These are phyloP conservation scores for Flaveria trinervia DNA, from an alignment of 129 eudicot genomes.

Conservation along the genomic window DNA sequence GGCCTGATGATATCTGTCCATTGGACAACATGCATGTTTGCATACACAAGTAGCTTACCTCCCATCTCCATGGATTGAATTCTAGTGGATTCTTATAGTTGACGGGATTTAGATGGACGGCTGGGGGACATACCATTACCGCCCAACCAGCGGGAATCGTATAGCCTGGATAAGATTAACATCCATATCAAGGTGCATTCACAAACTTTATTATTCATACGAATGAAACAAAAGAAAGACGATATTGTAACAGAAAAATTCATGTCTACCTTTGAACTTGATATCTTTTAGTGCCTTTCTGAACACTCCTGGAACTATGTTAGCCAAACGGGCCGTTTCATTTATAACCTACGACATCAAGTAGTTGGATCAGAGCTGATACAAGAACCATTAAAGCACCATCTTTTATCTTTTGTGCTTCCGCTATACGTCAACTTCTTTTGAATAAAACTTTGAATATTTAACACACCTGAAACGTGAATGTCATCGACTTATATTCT, in stretches of 20 bases:
- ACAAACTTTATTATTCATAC: conserved; percentile 3
- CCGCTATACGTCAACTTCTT: too few species aligned
- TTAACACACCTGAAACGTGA: conserved; percentile 71
- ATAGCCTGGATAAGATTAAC: conserved; percentile 49
- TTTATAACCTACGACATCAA: conserved; percentile 72
- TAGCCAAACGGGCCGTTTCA: conserved; percentile 90
- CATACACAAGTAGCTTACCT: conserved; percentile 46
- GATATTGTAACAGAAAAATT: neutral
- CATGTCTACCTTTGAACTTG: conserved; percentile 63
- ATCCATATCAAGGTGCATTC: conserved; percentile 29
- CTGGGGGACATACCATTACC: conserved; percentile 96
- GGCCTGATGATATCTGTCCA: neutral
- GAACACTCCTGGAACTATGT: conserved; percentile 91
- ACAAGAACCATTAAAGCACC: too few species aligned
- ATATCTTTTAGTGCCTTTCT: conserved; percentile 76
- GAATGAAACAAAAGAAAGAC: neutral
- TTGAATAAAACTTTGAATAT: neutral
- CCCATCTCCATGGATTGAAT: conserved; percentile 95
- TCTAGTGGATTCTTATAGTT: conserved; percentile 72
- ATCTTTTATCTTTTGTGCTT: too few species aligned
- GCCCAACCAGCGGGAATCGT: conserved; percentile 99
- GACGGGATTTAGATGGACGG: conserved; percentile 76
- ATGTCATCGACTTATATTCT: conserved; percentile 85
- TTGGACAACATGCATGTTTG: neutral
- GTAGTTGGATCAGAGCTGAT: neutral